These are phyloP conservation scores for Laguncularia racemosa DNA, from an alignment of 345 rosid species.

Conservation along the genomic window DNA sequence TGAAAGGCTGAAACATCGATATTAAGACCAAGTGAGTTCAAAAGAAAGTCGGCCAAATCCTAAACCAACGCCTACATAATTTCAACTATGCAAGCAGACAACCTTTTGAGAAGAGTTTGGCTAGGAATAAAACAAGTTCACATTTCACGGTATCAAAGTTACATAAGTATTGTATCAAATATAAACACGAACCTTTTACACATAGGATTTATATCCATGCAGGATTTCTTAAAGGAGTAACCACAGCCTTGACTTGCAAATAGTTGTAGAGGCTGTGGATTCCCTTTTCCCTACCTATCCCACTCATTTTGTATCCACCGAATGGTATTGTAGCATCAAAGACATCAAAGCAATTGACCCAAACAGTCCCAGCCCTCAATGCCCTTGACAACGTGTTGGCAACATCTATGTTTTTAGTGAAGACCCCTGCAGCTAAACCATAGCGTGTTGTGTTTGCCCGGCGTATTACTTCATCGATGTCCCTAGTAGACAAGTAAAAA, in stretches of 20 bases:
- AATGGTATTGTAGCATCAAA: constrained; percentile 94
- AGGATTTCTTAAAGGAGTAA: constrained; percentile 67
- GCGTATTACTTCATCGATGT: constrained; percentile 56
- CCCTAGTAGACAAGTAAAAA: constrained; percentile 29
- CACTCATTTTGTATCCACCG: constrained; percentile 98
- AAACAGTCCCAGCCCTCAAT: constrained; percentile 69
- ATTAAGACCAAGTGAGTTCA: too few species aligned
- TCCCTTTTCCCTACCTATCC: constrained; percentile 90
- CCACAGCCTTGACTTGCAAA: constrained; percentile 93
- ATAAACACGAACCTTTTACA: too few species aligned
- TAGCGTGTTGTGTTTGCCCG: constrained; percentile 61
- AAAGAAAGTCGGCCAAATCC: too few species aligned
- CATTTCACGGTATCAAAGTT: too few species aligned
- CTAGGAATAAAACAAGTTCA: too few species aligned
- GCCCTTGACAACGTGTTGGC: constrained; percentile 76
- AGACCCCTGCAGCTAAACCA: constrained; percentile 91
- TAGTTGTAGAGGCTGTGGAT: constrained; percentile 78
- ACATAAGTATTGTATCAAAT: too few species aligned
- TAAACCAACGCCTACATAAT: too few species aligned
- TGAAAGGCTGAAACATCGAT: too few species aligned
- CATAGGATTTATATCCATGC: constrained; percentile 59
- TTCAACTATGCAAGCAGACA: too few species aligned
- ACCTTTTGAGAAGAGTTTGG: too few species aligned
- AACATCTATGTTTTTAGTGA: constrained; percentile 57
- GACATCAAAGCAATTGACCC: constrained; percentile 86